Evolutionary conservation across 805 yeast genomes (phyloP).

Genomic region (Candida manassasensis): DNA sequence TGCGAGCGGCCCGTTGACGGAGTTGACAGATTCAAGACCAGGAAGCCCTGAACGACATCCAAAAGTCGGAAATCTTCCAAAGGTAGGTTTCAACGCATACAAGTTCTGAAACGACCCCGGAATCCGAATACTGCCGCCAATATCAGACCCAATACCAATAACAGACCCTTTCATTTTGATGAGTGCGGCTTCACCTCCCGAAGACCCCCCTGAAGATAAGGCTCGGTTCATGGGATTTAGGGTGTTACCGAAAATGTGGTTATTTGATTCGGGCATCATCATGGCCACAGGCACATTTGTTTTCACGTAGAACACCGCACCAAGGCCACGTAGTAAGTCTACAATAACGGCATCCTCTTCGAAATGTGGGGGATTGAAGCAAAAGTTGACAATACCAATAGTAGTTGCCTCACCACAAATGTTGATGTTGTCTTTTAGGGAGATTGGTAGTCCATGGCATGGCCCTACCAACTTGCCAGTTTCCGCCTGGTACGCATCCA

Average conservation of each 20-base stretch:
- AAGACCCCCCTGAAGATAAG: constrained; percentile 48
- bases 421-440: constrained; percentile 41
- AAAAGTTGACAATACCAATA: constrained; percentile 45
- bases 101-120: constrained; percentile 43
- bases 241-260: constrained; percentile 43
- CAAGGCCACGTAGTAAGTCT: constrained; percentile 35
- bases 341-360: constrained; percentile 36
- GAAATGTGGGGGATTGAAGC: constrained; percentile 30
- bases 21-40: constrained; percentile 34
- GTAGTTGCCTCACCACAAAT: constrained; percentile 46
- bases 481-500: constrained; percentile 19
- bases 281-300: constrained; percentile 51
- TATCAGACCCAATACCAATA: constrained; percentile 52
- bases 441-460: constrained; percentile 27
- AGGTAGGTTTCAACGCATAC: constrained; percentile 42
- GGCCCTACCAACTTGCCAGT: constrained; percentile 20
- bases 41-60: constrained; percentile 24
- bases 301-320: constrained; percentile 53
- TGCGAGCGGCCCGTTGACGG: constrained; percentile 48
- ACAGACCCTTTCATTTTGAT: constrained; percentile 42
- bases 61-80: constrained; percentile 36
- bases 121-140: constrained; percentile 48
- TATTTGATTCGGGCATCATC: constrained; percentile 46
- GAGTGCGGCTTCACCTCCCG: constrained; percentile 53
- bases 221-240: constrained; percentile 40